These are phyloP conservation scores for Datura wrightii DNA, from an alignment of 257 asterid species.

Conservation along the genomic window DNA sequence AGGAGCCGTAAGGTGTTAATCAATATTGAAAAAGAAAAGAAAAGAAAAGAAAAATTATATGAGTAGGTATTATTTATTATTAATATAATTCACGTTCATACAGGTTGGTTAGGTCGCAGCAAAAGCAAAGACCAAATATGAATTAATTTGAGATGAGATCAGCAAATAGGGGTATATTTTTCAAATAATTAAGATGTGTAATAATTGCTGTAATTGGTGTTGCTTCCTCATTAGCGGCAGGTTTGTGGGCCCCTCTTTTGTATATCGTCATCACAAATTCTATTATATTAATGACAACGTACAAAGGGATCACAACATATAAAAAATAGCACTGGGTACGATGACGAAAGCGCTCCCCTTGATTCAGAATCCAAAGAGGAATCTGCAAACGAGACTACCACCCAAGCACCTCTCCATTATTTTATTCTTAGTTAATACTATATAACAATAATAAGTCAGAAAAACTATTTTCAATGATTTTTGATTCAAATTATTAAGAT, in stretches of 20 bases:
- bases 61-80: not conserved
- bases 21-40: too few species aligned
- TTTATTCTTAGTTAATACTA: too few species aligned
- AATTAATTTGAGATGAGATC: not conserved
- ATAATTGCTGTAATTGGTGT: not conserved
- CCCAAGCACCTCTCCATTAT: not conserved
- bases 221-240: conserved; percentile 29
- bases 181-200: not conserved
- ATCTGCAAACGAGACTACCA: not conserved
- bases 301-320: not conserved
- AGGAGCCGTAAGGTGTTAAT: too few species aligned
- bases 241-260: not conserved
- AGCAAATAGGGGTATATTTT: too few species aligned
- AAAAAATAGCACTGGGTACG: not conserved
- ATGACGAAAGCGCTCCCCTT: not conserved
- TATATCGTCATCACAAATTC: conserved; percentile 7
- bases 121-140: not conserved
- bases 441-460: too few species aligned
- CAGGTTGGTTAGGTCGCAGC: not conserved
- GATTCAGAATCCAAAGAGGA: conserved; percentile 10
- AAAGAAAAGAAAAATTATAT: too few species aligned
- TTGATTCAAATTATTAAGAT: too few species aligned
- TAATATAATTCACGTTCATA: not conserved
- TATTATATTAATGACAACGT: not conserved
- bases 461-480: too few species aligned